Evolutionary conservation across 1,139 yeast species (phyloP).

Genomic region (Arxiozyma slooffiae): DNA sequence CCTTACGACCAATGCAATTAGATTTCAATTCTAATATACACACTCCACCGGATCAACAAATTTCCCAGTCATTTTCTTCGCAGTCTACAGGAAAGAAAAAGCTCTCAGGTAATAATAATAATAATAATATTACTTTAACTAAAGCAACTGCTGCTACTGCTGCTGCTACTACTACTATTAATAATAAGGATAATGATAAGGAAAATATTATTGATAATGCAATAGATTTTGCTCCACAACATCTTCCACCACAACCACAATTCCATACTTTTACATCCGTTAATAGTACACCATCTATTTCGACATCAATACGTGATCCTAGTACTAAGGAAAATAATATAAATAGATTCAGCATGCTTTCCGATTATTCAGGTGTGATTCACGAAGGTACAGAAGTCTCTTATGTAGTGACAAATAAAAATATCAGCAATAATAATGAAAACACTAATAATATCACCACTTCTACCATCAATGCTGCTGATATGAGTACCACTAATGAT

Average conservation of each 20-base stretch:
- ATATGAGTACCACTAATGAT: not conserved
- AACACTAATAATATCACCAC: not conserved
- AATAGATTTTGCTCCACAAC: not conserved
- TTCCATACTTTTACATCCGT: not conserved
- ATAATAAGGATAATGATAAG: not conserved
- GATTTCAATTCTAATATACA: not conserved
- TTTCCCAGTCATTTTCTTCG: not conserved
- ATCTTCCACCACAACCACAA: not conserved
- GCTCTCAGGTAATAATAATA: not conserved
- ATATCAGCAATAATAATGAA: not conserved
- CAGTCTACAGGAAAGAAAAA: not conserved
- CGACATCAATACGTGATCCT: not conserved
- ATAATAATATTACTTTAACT: no score
- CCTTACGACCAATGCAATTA: not conserved
- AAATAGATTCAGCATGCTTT: slow-evolving; percentile 35
- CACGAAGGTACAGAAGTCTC: slow-evolving; percentile 39
- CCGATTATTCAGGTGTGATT: slow-evolving; percentile 39
- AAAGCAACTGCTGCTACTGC: no score
- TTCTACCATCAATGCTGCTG: not conserved
- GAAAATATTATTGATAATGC: not conserved
- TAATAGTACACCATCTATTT: not conserved
- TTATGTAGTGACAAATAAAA: slow-evolving; percentile 29
- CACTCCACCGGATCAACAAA: slow-evolving; percentile 1
- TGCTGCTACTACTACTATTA: not conserved
- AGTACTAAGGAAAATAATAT: slow-evolving; percentile 4